Conservation (phyloP, 495 filamentous ascomycete species). For the Penicillium cosmopolitanum region DNA sequence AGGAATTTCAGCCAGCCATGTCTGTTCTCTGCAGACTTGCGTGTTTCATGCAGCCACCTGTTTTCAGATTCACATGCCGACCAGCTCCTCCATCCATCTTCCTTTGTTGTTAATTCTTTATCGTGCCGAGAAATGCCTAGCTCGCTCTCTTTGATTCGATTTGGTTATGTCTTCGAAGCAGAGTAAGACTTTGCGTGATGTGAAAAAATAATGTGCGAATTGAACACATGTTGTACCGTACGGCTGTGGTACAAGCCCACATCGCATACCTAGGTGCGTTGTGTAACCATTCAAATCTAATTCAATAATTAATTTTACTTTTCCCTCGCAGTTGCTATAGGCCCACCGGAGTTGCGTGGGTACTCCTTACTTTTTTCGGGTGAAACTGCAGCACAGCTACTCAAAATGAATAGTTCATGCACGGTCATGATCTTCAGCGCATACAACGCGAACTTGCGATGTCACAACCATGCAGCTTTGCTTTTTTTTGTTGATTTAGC, state of each 20-base stretch:
- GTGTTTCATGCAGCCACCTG: no score
- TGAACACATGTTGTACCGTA: background rate
- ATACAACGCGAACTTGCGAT: background rate
- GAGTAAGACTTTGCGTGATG: background rate
- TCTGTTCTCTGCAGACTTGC: background rate
- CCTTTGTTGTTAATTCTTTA: no score
- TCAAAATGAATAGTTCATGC: background rate
- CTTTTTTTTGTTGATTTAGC: background rate
- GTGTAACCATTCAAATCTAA: background rate
- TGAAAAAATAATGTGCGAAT: background rate
- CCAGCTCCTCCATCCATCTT: no score
- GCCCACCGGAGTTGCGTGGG: background rate
- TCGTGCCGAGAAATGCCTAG: no score
- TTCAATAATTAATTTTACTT: background rate
- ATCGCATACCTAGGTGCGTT: background rate
- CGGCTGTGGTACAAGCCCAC: background rate
- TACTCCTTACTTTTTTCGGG: slow-evolving; percentile 1
- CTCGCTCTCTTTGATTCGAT: background rate
- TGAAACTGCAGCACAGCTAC: background rate
- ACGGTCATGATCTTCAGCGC: background rate
- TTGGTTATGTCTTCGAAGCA: background rate
- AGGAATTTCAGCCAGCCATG: background rate
- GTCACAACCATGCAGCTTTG: background rate
- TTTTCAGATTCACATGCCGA: no score
- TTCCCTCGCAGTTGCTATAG: background rate